Evolutionary conservation across 768 basidiomycete genomes (phyloP).

Genomic region (Mrakia gelida): DNA sequence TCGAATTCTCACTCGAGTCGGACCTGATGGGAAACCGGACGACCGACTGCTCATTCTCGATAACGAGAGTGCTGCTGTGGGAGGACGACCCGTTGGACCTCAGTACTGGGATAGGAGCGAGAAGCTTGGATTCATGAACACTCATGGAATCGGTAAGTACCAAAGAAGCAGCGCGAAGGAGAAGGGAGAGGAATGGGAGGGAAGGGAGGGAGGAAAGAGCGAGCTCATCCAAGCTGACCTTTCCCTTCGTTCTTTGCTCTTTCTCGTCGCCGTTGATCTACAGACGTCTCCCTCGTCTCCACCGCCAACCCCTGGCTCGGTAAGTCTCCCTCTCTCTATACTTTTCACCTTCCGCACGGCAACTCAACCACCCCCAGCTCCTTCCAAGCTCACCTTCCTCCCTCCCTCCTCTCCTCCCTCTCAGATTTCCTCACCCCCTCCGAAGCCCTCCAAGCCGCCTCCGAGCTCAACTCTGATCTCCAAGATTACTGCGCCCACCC

Average conservation of each 20-base stretch:
- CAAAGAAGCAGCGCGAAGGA: neutral
- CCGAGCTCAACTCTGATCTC: slow-evolving; percentile 69
- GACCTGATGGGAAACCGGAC: slow-evolving; percentile 52
- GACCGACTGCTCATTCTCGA: slow-evolving; percentile 68
- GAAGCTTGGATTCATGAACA: slow-evolving; percentile 81
- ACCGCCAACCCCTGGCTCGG: slow-evolving; percentile 81
- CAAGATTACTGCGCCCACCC: slow-evolving; percentile 71
- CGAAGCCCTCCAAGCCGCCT: slow-evolving; percentile 62
- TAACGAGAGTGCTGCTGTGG: slow-evolving; percentile 60
- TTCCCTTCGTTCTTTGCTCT: neutral
- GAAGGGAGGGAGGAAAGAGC: neutral
- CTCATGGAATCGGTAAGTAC: slow-evolving; percentile 73
- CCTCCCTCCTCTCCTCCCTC: neutral
- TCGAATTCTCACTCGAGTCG: slow-evolving; percentile 56
- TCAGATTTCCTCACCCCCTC: slow-evolving; percentile 63
- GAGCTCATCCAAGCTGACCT: neutral
- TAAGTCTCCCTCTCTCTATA: neutral
- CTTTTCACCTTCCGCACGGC: neutral
- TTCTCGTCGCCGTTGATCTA: neutral
- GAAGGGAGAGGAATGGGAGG: neutral
- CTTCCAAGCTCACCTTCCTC: neutral
- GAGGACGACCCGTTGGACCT: slow-evolving; percentile 56
- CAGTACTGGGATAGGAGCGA: slow-evolving; percentile 73
- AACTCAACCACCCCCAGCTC: neutral
- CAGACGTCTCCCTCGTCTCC: slow-evolving; percentile 32